Percentiles rank a stretch among this genome's conserved stretches.
Evolutionary conservation across 2,329 filamentous ascomycete genomes (phyloP).

Genomic region (Aureobasidium sp.): DNA sequence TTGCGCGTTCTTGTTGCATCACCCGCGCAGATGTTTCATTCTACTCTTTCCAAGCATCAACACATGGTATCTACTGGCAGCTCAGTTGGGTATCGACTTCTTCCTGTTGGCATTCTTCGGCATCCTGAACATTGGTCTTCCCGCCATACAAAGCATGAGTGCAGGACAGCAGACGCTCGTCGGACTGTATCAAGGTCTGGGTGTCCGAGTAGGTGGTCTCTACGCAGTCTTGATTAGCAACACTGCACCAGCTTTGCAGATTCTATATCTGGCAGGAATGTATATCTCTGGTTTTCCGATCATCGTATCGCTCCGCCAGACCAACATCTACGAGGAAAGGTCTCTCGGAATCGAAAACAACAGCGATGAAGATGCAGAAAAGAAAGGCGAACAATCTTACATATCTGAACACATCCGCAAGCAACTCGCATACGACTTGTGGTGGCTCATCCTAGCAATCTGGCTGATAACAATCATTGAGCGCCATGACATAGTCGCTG

Average conservation of each 20-base stretch:
- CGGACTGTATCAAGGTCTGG: conserved; percentile 55
- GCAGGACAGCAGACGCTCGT: conserved; percentile 49
- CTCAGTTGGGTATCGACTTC: conserved; percentile 51
- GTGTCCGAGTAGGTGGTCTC: conserved; percentile 56
- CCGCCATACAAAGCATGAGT: conserved; percentile 44
- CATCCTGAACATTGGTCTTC: conserved; percentile 55
- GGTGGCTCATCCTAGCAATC: conserved; percentile 31
- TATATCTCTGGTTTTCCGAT: conserved; percentile 57
- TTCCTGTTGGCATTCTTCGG: conserved; percentile 60
- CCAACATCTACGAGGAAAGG: conserved; percentile 64
- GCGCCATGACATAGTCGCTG: conserved; percentile 8
- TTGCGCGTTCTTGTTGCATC: conserved; percentile 28
- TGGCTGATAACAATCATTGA: conserved; percentile 34
- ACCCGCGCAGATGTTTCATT: conserved; percentile 48
- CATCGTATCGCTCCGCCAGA: conserved; percentile 56
- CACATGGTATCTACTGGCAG: conserved; percentile 58
- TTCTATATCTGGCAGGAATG: conserved; percentile 57
- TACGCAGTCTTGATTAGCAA: conserved; percentile 54
- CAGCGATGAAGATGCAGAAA: conserved; percentile 46
- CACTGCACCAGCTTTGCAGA: conserved; percentile 47
- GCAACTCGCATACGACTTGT: conserved; percentile 33
- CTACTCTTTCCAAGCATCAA: conserved; percentile 55
- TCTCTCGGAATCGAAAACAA: conserved; percentile 50
- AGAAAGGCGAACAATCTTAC: conserved; percentile 51
- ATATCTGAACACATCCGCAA: conserved; percentile 13